phyloP scores from a whole-genome alignment of 2,329 filamentous ascomycete genomes.

The Cercospora sp. region DNA sequence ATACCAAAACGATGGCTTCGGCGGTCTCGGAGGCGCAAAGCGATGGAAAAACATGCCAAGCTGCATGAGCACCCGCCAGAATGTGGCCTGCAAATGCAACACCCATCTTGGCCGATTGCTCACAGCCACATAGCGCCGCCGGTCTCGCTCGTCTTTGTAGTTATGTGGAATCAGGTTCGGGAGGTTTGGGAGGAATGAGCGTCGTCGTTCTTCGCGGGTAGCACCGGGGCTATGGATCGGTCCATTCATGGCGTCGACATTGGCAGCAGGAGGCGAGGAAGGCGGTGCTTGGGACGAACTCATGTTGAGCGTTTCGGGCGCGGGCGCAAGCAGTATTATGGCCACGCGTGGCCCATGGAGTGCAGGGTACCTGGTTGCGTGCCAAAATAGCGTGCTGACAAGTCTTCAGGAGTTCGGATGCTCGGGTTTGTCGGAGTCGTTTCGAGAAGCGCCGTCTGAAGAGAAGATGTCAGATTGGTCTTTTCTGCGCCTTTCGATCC shows the following conservation, averaged over 20 bases:
- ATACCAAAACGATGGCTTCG: slow-evolving; percentile 60
- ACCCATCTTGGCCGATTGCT: slow-evolving; percentile 54
- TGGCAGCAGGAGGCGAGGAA: neutral
- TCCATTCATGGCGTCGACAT: slow-evolving; percentile 5
- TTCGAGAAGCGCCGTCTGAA: neutral
- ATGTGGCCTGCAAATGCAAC: slow-evolving; percentile 62
- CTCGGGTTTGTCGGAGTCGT: neutral
- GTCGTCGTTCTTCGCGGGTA: slow-evolving; percentile 1
- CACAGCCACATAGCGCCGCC: slow-evolving; percentile 23
- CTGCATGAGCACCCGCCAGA: slow-evolving; percentile 67
- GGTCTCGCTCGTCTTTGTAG: slow-evolving; percentile 17
- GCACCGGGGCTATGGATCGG: neutral
- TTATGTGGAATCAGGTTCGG: slow-evolving; percentile 18
- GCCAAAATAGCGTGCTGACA: slow-evolving; percentile 11
- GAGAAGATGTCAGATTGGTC: neutral
- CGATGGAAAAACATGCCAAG: slow-evolving; percentile 69
- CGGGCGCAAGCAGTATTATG: neutral
- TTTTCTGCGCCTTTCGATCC: neutral
- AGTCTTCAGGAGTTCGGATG: neutral
- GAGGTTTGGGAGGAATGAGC: slow-evolving; percentile 19
- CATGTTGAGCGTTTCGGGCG: neutral
- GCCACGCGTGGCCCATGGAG: neutral
- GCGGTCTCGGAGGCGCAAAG: slow-evolving; percentile 60
- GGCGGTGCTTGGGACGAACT: neutral
- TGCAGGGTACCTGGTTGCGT: neutral